Base-by-base conservation (phyloP, 2,329 filamentous ascomycete species). In the Sordariomycetes sp. region DNA sequence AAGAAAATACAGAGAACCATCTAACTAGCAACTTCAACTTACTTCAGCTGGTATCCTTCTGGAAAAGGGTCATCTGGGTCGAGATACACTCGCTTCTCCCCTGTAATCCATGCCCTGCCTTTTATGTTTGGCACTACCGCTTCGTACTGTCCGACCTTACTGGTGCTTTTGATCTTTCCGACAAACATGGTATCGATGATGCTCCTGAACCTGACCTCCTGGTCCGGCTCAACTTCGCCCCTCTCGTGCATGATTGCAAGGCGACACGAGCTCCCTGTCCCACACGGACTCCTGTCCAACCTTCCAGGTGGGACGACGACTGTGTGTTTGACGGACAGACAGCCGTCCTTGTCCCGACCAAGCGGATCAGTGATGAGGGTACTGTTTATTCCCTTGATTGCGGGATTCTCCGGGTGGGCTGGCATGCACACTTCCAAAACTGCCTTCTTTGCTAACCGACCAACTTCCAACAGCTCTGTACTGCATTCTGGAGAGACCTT, bases 211-310 rank as follows among this genome's bases (percentile, higher is more conserved):
- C 41, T 43, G 34, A 65, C 55, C 0, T 34, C 41, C 30, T 65
- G 52, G 2, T 50, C 53, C 4, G 49, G 51, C 6, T 49, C 38
- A 3, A 66, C 39, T 19, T 55, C 35, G 3, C 58, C 59, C 21
- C 54, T 46, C 2, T 54, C 56, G 42, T 65, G 58, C 9, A 66
- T 38, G 0, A 64, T 49, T 1, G 61, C 61, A 37, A 66, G 42
- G 5, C 63, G 49, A 12, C 61, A 57, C 38, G 48, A 61, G 1
- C 55, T 64, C 2, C 62, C 62, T 5, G 60, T 66, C 8, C 63
- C 63, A 36, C 61, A 64, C 3, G 61, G 62, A 37, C 60, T 63
- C 16, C 61, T 44, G 40, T 66, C 63, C 18, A 66, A 51, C 19
- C 62, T 42, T 1, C 63, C 61, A 0, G 61, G 62, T 0, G 55